These are phyloP conservation scores for Lactarius hengduanensis DNA, from an alignment of 768 basidiomycete genomes.

Conservation along the genomic window DNA sequence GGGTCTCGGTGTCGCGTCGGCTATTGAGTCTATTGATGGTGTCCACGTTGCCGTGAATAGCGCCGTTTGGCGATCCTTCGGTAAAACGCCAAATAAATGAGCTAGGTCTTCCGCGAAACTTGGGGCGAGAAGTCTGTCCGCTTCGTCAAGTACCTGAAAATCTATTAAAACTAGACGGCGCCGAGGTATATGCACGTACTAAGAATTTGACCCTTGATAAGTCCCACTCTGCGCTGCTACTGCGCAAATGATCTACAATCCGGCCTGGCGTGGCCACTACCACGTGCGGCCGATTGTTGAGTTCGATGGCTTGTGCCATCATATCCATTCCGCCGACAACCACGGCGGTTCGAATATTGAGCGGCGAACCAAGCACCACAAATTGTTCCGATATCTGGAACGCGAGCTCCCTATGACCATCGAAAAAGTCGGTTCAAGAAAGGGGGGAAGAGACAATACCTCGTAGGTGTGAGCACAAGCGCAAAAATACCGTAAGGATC, in stretches of 20 bases:
- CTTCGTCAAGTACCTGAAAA: slow-evolving; percentile 88
- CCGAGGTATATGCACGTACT: slow-evolving; percentile 44
- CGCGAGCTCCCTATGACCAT: slow-evolving; percentile 75
- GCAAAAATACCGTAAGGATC: slow-evolving; percentile 97
- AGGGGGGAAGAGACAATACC: slow-evolving; percentile 48
- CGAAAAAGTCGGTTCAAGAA: background rate
- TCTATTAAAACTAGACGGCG: background rate
- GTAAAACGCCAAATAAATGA: slow-evolving; percentile 72
- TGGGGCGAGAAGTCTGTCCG: slow-evolving; percentile 85
- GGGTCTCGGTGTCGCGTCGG: slow-evolving; percentile 63
- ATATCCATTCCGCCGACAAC: slow-evolving; percentile 99
- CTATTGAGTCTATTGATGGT: slow-evolving; percentile 76
- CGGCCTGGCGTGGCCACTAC: slow-evolving; percentile 96
- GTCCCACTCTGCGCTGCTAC: slow-evolving; percentile 77
- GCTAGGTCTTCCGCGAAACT: slow-evolving; percentile 87
- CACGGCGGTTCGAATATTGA: slow-evolving; percentile 83
- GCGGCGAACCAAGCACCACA: slow-evolving; percentile 77
- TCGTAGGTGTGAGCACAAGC: slow-evolving; percentile 89
- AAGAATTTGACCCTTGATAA: slow-evolving; percentile 82
- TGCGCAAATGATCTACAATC: slow-evolving; percentile 85
- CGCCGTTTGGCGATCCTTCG: slow-evolving; percentile 89
- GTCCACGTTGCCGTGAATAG: slow-evolving; percentile 96
- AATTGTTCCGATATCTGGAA: slow-evolving; percentile 99
- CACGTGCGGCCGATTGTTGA: slow-evolving; percentile 83
- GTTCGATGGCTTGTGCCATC: slow-evolving; percentile 88